Percentiles rank a stretch among this genome's conserved stretches.
phyloP scores from a whole-genome alignment of 2,329 filamentous ascomycete species.

The Aspergillus jensenii region DNA sequence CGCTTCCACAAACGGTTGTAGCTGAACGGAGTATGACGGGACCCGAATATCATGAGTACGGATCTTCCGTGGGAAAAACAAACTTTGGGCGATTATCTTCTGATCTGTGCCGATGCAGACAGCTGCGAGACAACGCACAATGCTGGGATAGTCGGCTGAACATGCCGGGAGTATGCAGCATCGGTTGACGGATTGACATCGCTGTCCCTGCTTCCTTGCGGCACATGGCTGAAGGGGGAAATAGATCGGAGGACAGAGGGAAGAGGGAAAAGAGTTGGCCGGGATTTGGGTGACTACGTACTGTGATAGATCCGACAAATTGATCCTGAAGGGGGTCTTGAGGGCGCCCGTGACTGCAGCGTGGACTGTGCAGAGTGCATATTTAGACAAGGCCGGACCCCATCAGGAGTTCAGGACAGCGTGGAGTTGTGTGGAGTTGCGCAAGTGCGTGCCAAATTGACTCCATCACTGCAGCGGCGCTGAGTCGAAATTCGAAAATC shows the following conservation, averaged over 20 bases:
- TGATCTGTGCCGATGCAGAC: conserved; percentile 1
- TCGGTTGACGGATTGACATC: conserved; percentile 16
- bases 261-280: neutral
- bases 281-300: neutral
- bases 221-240: conserved; percentile 2
- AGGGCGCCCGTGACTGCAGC: neutral
- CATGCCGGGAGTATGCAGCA: conserved; percentile 19
- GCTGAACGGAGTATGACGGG: too few species aligned
- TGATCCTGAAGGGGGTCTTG: conserved; percentile 3
- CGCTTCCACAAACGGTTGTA: neutral
- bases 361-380: neutral
- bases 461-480: neutral
- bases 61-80: neutral
- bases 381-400: neutral
- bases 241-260: neutral
- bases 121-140: conserved; percentile 16
- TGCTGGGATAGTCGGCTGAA: conserved; percentile 12
- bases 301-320: conserved; percentile 11
- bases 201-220: conserved; percentile 11
- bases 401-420: neutral
- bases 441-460: conserved; percentile 18
- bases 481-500: conserved; percentile 12
- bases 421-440: conserved; percentile 3
- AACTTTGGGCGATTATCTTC: neutral
- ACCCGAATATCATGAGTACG: too few species aligned